These are phyloP conservation scores for Candida anutae DNA, from an alignment of 1,139 yeast species.

Conservation along the genomic window DNA sequence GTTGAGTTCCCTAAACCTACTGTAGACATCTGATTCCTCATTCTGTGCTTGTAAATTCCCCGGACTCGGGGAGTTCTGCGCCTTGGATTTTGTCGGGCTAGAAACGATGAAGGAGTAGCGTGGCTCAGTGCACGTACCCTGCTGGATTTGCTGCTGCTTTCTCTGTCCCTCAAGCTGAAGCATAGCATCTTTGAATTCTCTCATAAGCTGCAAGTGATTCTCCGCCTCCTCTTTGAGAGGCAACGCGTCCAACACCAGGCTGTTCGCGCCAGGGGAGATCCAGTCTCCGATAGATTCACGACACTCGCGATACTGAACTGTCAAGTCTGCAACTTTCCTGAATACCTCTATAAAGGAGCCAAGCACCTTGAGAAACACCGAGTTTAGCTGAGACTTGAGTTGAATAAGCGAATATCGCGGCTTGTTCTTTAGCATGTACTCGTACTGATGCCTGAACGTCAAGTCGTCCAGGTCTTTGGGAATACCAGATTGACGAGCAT, in stretches of 20 bases:
- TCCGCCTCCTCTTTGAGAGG: constrained; percentile 28
- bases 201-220: constrained; percentile 20
- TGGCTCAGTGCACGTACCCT: constrained; percentile 5
- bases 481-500: constrained; percentile 7
- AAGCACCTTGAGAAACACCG: constrained; percentile 27
- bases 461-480: constrained; percentile 8
- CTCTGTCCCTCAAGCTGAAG: constrained; percentile 12
- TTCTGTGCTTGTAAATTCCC: background rate
- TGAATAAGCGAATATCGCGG: constrained; percentile 28
- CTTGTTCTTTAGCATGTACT: constrained; percentile 17
- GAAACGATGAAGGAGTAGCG: constrained; percentile 26
- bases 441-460: constrained; percentile 20
- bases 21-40: constrained; percentile 11
- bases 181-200: constrained; percentile 22
- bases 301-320: constrained; percentile 19
- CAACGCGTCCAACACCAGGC: constrained; percentile 12
- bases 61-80: constrained; percentile 1
- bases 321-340: constrained; percentile 22
- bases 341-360: constrained; percentile 25
- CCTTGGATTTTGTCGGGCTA: constrained; percentile 18
- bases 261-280: constrained; percentile 9
- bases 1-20: constrained; percentile 26
- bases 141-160: constrained; percentile 3
- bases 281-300: constrained; percentile 23
- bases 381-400: constrained; percentile 24